These are phyloP conservation scores for Epichloe scottii DNA, from an alignment of 2,329 filamentous ascomycete species.

Conservation along the genomic window DNA sequence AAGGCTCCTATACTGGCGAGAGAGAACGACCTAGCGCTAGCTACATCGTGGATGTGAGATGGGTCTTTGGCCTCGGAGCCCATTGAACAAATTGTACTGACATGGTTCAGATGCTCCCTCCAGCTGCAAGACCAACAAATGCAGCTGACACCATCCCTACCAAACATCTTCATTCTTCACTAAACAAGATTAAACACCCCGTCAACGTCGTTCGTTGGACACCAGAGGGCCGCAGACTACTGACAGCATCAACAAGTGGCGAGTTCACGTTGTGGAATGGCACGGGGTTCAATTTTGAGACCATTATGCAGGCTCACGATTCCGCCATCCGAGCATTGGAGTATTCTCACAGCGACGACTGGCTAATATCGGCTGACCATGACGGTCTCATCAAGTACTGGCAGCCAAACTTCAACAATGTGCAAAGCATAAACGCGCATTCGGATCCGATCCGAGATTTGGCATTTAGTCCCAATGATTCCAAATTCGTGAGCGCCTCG, in stretches of 20 bases:
- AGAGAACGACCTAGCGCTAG: conserved; percentile 74
- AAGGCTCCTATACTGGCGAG: conserved; percentile 59
- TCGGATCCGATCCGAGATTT: conserved; percentile 81
- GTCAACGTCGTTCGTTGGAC: conserved; percentile 98
- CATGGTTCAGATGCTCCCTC: conserved; percentile 63
- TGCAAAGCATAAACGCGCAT: conserved; percentile 87
- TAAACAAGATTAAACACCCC: conserved; percentile 96
- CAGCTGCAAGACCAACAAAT: conserved; percentile 58
- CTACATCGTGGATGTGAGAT: conserved; percentile 69
- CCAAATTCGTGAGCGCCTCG: conserved; percentile 91
- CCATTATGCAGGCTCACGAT: conserved; percentile 96
- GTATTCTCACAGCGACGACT: conserved; percentile 94
- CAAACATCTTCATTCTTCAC: conserved; percentile 93
- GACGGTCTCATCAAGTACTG: conserved; percentile 96
- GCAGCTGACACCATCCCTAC: conserved; percentile 81
- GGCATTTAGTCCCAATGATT: conserved; percentile 85
- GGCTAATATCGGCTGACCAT: conserved; percentile 91
- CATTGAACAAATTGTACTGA: conserved; percentile 7
- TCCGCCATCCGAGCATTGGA: conserved; percentile 68
- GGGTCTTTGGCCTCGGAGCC: neutral
- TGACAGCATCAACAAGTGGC: conserved; percentile 91
- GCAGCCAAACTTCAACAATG: conserved; percentile 98
- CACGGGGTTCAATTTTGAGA: conserved; percentile 98
- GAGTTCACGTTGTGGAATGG: conserved; percentile 99
- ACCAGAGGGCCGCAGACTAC: conserved; percentile 77